Base-by-base conservation (phyloP, 2,329 filamentous ascomycete genomes). In the Aspergillus arachidicola region DNA sequence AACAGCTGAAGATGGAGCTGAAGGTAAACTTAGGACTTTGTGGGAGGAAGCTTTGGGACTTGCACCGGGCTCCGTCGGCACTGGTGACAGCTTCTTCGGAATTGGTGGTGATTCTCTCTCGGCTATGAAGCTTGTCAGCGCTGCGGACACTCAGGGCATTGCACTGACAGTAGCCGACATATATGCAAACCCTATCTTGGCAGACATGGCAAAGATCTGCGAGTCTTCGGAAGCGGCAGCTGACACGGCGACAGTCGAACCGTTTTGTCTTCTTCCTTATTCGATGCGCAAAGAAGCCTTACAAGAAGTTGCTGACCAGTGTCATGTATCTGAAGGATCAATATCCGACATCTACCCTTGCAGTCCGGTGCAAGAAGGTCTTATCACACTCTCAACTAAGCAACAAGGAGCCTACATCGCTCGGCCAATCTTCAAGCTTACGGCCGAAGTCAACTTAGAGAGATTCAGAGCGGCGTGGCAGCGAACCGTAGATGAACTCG, bases 401-500 rank as follows among this genome's bases (percentile, higher is more conserved):
- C 77, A 82, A 50, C 70, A 73, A 14, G 82, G 81, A 16, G 80
- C 82, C 5, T 85, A 85, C 63, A 76, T 84, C 41, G 81, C 81
- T 7, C 80, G 82, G 57, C 79, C 81, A 43, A 69, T 81, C 0
- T 78, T 82, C 57, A 71, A 72, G 4, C 76, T 85, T 3, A 71
- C 76, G 0, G 59, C 70, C 5, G 60, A 73, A 4, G 67, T 82
- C 6, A 75, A 84, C 61, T 46, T 84, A 3, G 68, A 69, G 9
- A 75, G 73, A 32, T 82, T 85, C 73, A 82, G 81, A 64, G 67
- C 73, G 10, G 77, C 82, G 0, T 85, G 83, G 82, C 77, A 83
- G 56, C 73, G 75, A 14, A 75, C 79, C 4, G 77, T 84, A 2
- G 68, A 78, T 9, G 79, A 81, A 41, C 71, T 80, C 30, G 80